Evolutionary conservation across 768 basidiomycete genomes (phyloP).

Genomic region (Aureoboletus auriporus): DNA sequence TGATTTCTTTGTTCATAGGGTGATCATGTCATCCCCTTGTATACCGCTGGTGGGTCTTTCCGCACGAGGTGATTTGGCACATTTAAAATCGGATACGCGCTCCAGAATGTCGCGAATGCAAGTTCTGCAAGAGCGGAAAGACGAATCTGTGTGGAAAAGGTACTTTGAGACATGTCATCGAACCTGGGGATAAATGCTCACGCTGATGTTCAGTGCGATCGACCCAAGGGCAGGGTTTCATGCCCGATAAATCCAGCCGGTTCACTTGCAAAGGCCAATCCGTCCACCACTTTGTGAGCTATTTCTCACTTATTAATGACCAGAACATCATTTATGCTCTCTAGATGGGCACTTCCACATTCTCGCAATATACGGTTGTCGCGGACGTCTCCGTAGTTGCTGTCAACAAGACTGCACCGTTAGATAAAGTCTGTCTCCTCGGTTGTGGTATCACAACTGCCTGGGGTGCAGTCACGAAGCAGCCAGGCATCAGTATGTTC

Average conservation of each 20-base stretch:
- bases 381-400: constrained; percentile 96
- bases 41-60: constrained; percentile 75
- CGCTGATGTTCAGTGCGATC: constrained; percentile 59
- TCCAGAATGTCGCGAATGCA: constrained; percentile 91
- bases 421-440: constrained; percentile 95
- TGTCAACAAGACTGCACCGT: constrained; percentile 78
- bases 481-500: constrained; percentile 72
- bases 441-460: constrained; percentile 98
- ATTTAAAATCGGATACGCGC: not conserved
- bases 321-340: not conserved
- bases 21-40: constrained; percentile 96
- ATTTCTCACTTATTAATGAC: not conserved
- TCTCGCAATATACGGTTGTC: constrained; percentile 99
- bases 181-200: not conserved
- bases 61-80: not conserved
- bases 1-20: constrained; percentile 41
- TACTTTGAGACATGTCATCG: constrained; percentile 21
- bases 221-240: constrained; percentile 90
- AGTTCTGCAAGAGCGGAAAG: constrained; percentile 98
- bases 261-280: constrained; percentile 88
- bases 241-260: constrained; percentile 87
- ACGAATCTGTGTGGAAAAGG: constrained; percentile 98
- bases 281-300: constrained; percentile 85
- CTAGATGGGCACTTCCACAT: constrained; percentile 98
- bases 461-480: constrained; percentile 93